Evolutionary conservation across 495 filamentous ascomycete species (phyloP).

Genomic region (Xylaria palmicola): DNA sequence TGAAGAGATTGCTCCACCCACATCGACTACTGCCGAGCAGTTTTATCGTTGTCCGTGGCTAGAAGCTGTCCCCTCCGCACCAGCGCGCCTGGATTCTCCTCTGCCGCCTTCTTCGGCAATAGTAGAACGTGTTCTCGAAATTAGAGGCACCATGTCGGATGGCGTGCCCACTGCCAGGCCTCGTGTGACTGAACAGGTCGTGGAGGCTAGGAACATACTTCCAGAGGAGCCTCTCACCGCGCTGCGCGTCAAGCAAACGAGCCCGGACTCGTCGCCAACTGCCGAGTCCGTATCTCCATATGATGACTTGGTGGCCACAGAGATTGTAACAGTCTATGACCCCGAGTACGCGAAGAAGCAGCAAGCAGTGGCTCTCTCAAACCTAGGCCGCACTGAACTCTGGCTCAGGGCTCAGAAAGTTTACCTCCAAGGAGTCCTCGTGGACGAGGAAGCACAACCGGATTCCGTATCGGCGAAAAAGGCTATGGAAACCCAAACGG

Average conservation of each 20-base stretch:
- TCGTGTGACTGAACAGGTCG: slow-evolving; percentile 29
- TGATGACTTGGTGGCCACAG: slow-evolving; percentile 48
- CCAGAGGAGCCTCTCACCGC: slow-evolving; percentile 27
- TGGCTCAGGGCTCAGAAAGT: slow-evolving; percentile 80
- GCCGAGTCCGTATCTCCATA: slow-evolving; percentile 35
- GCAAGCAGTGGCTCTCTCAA: slow-evolving; percentile 59
- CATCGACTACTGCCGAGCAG: slow-evolving; percentile 75
- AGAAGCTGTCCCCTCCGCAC: slow-evolving; percentile 27
- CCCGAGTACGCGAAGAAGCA: slow-evolving; percentile 67
- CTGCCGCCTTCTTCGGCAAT: slow-evolving; percentile 41
- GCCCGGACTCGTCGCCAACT: slow-evolving; percentile 37
- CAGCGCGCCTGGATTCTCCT: slow-evolving; percentile 30
- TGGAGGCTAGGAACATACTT: slow-evolving; percentile 21
- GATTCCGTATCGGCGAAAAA: slow-evolving; percentile 31
- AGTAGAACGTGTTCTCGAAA: slow-evolving; percentile 67
- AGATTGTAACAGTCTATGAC: slow-evolving; percentile 66
- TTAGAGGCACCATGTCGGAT: slow-evolving; percentile 49
- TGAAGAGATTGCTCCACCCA: slow-evolving; percentile 52
- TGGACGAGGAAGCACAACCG: slow-evolving; percentile 47
- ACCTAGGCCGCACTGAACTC: slow-evolving; percentile 73
- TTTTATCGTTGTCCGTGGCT: slow-evolving; percentile 84
- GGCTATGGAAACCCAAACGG: slow-evolving; percentile 18
- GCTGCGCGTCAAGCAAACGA: slow-evolving; percentile 21
- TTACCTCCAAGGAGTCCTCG: slow-evolving; percentile 66
- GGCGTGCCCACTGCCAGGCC: slow-evolving; percentile 68